Evolutionary conservation across 2,329 filamentous ascomycete genomes (phyloP).

Genomic region (Fusarium heterosporum): DNA sequence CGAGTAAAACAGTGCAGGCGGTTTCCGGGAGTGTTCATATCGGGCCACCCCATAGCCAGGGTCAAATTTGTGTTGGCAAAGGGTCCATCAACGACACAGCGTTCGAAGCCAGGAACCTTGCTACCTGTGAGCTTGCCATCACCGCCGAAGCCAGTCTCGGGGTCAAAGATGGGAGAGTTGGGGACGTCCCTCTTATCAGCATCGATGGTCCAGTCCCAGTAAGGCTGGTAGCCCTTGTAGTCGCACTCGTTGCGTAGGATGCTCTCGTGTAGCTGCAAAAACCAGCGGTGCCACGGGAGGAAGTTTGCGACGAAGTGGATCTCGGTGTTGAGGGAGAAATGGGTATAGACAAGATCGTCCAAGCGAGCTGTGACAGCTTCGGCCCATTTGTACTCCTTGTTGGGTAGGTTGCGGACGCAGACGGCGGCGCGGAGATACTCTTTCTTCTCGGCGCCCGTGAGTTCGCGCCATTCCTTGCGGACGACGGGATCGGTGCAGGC

Average conservation of each 20-base stretch:
- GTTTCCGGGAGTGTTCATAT: neutral
- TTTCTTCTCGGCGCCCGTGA: conserved; percentile 7
- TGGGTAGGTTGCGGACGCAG: conserved; percentile 19
- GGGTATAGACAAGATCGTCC: conserved; percentile 19
- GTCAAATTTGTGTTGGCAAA: conserved; percentile 25
- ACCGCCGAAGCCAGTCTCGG: conserved; percentile 18
- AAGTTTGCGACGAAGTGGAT: conserved; percentile 27
- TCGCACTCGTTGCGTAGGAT: conserved; percentile 15
- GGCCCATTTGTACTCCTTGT: neutral
- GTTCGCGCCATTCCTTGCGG: conserved; percentile 28
- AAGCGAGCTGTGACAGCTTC: neutral
- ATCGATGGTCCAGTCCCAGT: conserved; percentile 29
- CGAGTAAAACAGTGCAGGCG: conserved; percentile 18
- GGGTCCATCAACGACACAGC: conserved; percentile 20
- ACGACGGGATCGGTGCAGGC: conserved; percentile 6
- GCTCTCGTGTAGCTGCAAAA: conserved; percentile 19
- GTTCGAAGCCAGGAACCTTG: conserved; percentile 11
- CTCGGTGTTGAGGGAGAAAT: conserved; percentile 1
- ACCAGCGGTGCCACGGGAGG: conserved; percentile 26
- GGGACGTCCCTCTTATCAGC: neutral
- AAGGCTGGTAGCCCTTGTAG: conserved; percentile 19
- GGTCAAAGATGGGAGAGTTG: conserved; percentile 19
- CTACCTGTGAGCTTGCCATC: conserved; percentile 4
- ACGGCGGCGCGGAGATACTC: conserved; percentile 26
- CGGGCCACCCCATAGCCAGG: conserved; percentile 23